Conservation (phyloP, 2,329 filamentous ascomycete genomes). For the Cladosporium phlei region DNA sequence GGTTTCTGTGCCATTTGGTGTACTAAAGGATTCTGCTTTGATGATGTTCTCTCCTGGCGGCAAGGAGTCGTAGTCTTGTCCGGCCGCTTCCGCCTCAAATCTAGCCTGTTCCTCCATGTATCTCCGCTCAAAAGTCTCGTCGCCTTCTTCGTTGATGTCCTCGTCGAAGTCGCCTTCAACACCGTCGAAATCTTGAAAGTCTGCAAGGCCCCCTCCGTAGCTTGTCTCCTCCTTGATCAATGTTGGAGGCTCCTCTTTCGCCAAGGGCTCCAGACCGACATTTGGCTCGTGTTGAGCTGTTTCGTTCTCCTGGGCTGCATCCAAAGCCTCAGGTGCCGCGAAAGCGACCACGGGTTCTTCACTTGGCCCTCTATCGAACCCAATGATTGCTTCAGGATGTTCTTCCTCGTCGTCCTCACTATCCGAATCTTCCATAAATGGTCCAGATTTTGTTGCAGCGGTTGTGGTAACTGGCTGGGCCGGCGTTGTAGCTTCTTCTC, state of each 20-base stretch:
- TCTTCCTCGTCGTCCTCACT: constrained; percentile 45
- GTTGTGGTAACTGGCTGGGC: not conserved
- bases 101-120: constrained; percentile 69
- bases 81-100: constrained; percentile 50
- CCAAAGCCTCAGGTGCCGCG: not conserved
- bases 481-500: not conserved
- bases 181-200: constrained; percentile 47
- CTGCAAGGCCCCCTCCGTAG: constrained; percentile 43
- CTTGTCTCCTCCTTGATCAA: constrained; percentile 48
- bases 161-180: constrained; percentile 56
- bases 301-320: not conserved
- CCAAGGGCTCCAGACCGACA: not conserved
- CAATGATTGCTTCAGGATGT: constrained; percentile 21
- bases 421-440: constrained; percentile 69
- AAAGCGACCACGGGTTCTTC: not conserved
- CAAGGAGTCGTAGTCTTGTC: constrained; percentile 32
- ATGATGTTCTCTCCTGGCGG: constrained; percentile 19
- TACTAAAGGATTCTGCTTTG: constrained; percentile 7
- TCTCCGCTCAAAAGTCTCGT: constrained; percentile 49
- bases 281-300: not conserved
- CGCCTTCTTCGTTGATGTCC: constrained; percentile 51
- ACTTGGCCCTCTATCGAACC: constrained; percentile 16
- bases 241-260: constrained; percentile 17
- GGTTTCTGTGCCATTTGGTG: constrained; percentile 19
- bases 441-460: constrained; percentile 41